Evolutionary conservation across 177 flowering plant species (phyloP), one percentile per base, ranked within the genome.

Genomic region (Telopea speciosissima): DNA sequence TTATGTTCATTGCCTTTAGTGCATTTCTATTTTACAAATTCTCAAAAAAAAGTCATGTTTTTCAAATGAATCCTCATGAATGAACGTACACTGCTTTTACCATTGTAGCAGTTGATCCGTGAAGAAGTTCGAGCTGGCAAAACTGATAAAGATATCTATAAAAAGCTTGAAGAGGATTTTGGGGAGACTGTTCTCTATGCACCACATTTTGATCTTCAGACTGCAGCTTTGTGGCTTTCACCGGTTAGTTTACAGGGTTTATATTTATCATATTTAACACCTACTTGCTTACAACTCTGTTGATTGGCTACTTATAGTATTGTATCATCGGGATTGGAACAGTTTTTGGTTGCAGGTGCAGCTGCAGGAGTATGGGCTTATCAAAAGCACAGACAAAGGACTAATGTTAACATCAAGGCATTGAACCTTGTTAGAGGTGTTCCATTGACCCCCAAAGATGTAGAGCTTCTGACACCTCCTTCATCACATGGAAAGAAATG

Each of bases 181-280:
- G 99, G 99, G 23, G 99, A 95, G 80, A 91, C 96, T 0, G 92
- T 95, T 11, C 93, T 95, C 28, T 95, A 92, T 78, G 82, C 89
- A 66, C 97, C 99, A 61, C 82, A 79, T 63, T 95, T 92, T 78
- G 99, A 95, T 79, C 16, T 83, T 74, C 99, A 95, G 78, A 95
- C 99, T 67, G 97, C 99, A 26, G 97, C 89, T 24, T 71, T 95
- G 70, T 95, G 99, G 97, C 84, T 95, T 65, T 87, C 97, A 42
- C 97, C 97, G 80, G 97, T 95, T 22, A 82, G 91, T 85, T 60
- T 44, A 66, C 17, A 33, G 33, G 33, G 33, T 2, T 31, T 2
- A 2, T 31, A 31, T 31, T 31, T 31, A 31, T 31, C 5, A n/a
- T 56, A 24, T 23, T 3, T 24, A n/a, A 9, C 62, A 13, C 54